Conservation (phyloP, 345 rosid genomes). For the Microcos paniculata region DNA sequence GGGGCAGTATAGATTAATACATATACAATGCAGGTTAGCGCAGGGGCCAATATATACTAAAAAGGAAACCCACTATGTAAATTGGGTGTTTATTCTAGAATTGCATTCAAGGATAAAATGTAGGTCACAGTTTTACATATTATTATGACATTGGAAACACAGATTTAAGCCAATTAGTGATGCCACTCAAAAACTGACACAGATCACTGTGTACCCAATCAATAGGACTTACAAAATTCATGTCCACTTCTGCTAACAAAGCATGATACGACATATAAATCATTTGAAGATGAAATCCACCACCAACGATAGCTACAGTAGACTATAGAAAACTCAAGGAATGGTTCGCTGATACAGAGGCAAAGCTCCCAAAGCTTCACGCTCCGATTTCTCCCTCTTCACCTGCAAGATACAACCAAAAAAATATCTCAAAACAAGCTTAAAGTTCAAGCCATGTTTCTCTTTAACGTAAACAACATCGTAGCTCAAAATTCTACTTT, state of each 20-base stretch:
- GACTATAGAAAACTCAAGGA: slow-evolving; percentile 42
- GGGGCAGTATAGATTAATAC: no score
- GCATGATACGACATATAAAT: slow-evolving; percentile 5
- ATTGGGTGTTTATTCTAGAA: not conserved
- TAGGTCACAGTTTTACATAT: not conserved
- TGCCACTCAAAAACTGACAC: not conserved
- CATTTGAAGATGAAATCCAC: slow-evolving; percentile 11
- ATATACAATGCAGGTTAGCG: not conserved
- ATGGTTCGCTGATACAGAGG: slow-evolving; percentile 86
- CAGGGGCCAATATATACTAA: not conserved
- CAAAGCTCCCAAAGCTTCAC: slow-evolving; percentile 90
- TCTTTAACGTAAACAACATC: not conserved
- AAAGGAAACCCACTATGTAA: not conserved
- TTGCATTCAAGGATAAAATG: not conserved
- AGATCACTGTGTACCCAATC: slow-evolving; percentile 15
- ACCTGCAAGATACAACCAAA: slow-evolving; percentile 49
- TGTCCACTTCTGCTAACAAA: not conserved
- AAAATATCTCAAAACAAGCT: not conserved
- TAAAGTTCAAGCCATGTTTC: not conserved
- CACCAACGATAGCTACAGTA: slow-evolving; percentile 12
- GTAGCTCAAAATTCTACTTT: not conserved
- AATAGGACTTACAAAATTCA: not conserved
- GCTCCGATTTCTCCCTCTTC: slow-evolving; percentile 76
- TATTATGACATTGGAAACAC: not conserved
- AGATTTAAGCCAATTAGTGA: not conserved